Conservation (phyloP, 1,284 basidiomycete species). For the Peniophora sp. region DNA sequence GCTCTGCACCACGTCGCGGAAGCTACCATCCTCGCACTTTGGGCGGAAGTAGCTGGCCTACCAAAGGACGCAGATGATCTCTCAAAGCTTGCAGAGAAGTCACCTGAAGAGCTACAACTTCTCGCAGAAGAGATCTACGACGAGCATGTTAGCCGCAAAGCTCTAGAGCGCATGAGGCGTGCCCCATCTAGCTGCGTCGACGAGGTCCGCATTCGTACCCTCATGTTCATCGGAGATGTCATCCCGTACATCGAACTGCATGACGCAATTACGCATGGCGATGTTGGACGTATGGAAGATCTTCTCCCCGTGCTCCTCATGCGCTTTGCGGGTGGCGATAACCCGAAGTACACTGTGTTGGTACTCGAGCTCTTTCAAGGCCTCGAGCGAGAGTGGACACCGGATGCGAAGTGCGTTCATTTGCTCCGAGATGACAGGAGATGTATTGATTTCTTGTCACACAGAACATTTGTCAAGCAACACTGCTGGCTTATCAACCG, state of each 20-base stretch:
- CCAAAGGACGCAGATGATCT: conserved; percentile 5
- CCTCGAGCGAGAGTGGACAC: conserved; percentile 24
- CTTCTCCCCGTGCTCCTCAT: conserved; percentile 21
- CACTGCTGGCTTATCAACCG: conserved; percentile 29
- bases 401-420: conserved; percentile 18
- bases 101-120: conserved; percentile 7
- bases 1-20: conserved; percentile 10
- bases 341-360: conserved; percentile 23
- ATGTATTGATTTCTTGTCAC: background rate
- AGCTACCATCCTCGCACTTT: conserved; percentile 9
- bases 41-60: conserved; percentile 1
- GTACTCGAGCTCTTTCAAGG: conserved; percentile 28
- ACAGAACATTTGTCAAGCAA: conserved; percentile 19
- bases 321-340: conserved; percentile 22
- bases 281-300: conserved; percentile 28
- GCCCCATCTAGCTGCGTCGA: conserved; percentile 12
- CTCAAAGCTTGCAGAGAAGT: conserved; percentile 2
- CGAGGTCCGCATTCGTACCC: conserved; percentile 14
- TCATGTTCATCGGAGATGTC: conserved; percentile 25
- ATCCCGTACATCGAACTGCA: conserved; percentile 25
- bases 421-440: background rate
- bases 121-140: conserved; percentile 11
- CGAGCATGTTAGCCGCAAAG: background rate
- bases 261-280: conserved; percentile 25
- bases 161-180: no score